Percentiles rank a stretch among this genome's conserved stretches.
These are phyloP conservation scores for Paulownia fortunei DNA, from an alignment of 257 asterid genomes.

Conservation along the genomic window DNA sequence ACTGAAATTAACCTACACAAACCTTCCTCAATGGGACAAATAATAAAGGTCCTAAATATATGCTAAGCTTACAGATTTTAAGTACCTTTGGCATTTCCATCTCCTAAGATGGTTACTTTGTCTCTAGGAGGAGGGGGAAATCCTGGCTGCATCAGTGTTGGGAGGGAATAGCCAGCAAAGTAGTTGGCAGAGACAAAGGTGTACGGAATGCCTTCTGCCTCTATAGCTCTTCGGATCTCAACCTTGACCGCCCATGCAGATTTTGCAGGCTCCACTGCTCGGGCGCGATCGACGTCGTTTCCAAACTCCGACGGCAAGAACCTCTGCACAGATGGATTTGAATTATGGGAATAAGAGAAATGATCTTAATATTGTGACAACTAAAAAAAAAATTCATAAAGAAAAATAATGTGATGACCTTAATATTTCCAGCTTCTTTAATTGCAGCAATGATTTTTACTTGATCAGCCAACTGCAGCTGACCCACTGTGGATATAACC, in stretches of 20 bases:
- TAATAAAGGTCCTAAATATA: no score
- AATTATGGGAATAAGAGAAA: no score
- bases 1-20: no score
- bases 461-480: slow-evolving; percentile 49
- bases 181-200: slow-evolving; percentile 51
- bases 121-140: slow-evolving; percentile 63
- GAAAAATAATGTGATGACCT: slow-evolving; percentile 39
- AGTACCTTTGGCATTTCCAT: slow-evolving; percentile 76
- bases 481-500: slow-evolving; percentile 58
- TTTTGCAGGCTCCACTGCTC: slow-evolving; percentile 67
- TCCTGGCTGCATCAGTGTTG: slow-evolving; percentile 54
- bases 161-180: slow-evolving; percentile 66
- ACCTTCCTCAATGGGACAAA: neutral
- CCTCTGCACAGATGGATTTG: slow-evolving; percentile 44
- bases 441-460: slow-evolving; percentile 59
- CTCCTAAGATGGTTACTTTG: slow-evolving; percentile 63
- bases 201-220: slow-evolving; percentile 66
- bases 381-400: no score
- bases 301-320: slow-evolving; percentile 85
- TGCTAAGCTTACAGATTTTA: neutral
- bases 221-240: slow-evolving; percentile 56
- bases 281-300: slow-evolving; percentile 59
- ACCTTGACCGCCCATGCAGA: slow-evolving; percentile 48
- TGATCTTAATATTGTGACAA: no score
- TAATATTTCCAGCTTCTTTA: slow-evolving; percentile 71